Conservation (phyloP, 768 basidiomycete species). For the Boletus rubescentipes region DNA sequence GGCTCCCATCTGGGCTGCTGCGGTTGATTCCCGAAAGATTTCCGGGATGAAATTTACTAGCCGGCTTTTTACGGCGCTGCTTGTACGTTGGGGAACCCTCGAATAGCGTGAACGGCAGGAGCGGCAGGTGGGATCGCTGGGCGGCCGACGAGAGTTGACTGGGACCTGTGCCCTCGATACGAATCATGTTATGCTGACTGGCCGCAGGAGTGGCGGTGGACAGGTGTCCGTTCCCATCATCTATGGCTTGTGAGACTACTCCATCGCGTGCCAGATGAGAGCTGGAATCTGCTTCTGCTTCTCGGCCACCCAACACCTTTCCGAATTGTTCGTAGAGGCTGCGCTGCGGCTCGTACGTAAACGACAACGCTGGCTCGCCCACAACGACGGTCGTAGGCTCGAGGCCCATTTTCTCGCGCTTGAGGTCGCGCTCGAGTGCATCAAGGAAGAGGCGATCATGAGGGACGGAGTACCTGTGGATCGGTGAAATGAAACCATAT, state of each 20-base stretch:
- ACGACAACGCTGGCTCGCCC: constrained; percentile 85
- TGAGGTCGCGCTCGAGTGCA: constrained; percentile 93
- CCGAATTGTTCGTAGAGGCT: constrained; percentile 90
- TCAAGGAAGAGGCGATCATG: constrained; percentile 97
- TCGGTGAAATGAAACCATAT: neutral
- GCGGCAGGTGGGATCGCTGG: constrained; percentile 34
- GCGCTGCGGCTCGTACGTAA: constrained; percentile 83
- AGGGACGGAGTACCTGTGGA: constrained; percentile 87
- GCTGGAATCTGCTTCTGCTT: constrained; percentile 37
- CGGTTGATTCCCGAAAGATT: constrained; percentile 30
- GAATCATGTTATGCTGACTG: constrained; percentile 19
- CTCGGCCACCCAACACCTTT: constrained; percentile 36
- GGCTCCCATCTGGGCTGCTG: constrained; percentile 23
- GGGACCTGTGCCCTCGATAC: constrained; percentile 25
- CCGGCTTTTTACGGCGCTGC: constrained; percentile 75
- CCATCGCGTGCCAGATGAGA: constrained; percentile 33
- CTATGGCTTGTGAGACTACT: constrained; percentile 2
- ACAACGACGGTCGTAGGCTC: constrained; percentile 77
- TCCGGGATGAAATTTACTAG: constrained; percentile 35
- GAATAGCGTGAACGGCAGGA: constrained; percentile 72
- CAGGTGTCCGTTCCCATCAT: constrained; percentile 16
- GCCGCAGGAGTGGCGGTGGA: constrained; percentile 7
- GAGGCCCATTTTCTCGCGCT: constrained; percentile 88
- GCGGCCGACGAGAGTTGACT: constrained; percentile 14
- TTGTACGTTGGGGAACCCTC: constrained; percentile 89